These are phyloP conservation scores for Knoxia roxburghii DNA, from an alignment of 257 asterid genomes.

Conservation along the genomic window DNA sequence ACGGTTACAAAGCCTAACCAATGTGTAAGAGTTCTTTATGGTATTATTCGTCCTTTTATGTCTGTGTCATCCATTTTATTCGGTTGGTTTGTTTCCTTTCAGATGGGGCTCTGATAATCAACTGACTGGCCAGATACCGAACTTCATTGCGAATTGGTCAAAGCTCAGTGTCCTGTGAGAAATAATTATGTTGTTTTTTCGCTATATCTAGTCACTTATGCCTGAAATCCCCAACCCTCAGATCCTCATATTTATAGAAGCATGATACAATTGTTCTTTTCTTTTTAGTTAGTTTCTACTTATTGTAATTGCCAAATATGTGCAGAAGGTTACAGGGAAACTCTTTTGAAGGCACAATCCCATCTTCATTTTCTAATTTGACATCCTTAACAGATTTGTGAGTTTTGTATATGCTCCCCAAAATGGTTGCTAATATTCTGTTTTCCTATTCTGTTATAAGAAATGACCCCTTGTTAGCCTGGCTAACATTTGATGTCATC, in stretches of 20 bases:
- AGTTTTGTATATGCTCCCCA: slow-evolving; percentile 22
- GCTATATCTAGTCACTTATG: neutral
- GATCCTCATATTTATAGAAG: neutral
- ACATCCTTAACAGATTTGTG: slow-evolving; percentile 55
- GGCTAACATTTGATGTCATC: slow-evolving; percentile 12
- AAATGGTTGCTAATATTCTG: slow-evolving; percentile 2
- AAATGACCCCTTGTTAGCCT: neutral
- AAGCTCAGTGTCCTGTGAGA: slow-evolving; percentile 51
- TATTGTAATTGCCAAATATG: slow-evolving; percentile 5
- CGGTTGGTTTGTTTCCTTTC: slow-evolving; percentile 12
- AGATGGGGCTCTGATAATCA: slow-evolving; percentile 69
- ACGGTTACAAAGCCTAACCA: too few species aligned
- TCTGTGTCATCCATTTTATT: neutral
- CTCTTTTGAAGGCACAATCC: slow-evolving; percentile 69
- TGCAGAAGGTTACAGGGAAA: slow-evolving; percentile 80
- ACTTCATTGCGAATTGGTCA: slow-evolving; percentile 66
- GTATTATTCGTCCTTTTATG: neutral
- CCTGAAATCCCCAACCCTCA: neutral
- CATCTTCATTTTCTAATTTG: slow-evolving; percentile 60
- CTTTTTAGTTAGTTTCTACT: slow-evolving; percentile 8
- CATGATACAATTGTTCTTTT: neutral
- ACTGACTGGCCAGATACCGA: slow-evolving; percentile 69
- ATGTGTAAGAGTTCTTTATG: slow-evolving; percentile 30
- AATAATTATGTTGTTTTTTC: neutral
- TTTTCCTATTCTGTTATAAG: neutral